Base-by-base conservation (phyloP, 352 stramenopile genomes). In the Globisporangium parvum region DNA sequence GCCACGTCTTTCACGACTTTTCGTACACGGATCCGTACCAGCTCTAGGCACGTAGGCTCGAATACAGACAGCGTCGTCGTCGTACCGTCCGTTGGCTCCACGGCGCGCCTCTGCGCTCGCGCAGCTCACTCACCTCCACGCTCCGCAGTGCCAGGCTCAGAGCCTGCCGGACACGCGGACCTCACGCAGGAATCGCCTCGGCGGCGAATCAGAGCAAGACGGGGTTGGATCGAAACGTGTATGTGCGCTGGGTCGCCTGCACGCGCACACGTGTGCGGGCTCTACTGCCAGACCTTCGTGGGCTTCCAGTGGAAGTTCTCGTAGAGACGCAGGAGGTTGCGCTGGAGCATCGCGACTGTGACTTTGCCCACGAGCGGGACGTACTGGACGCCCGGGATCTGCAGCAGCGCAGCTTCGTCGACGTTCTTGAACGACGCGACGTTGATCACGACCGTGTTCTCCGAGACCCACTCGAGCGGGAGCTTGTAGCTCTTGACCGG, bases 311-410 rank as follows among this genome's bases (percentile, higher is more conserved):
- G 92, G 71, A 98, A 98, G 72, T 98, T 97, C 66, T 98, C 89
- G 78, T 98, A 97, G 23, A 98, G 73, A 63, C 87, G 81, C 57
- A 98, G 78, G 35, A 98, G 73, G 78, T 98, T 98, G 57, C 94
- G 83, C 73, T 98, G 89, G 24, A 99, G 75, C 77, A 98, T 97
- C 35, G 95, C 93, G 35, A 98, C 95, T 5, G 96, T 98, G 40
- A 98, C 95, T 67, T 98, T 98, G 51, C 96, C 96, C 26, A 99
- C 95, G 31, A 98, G 85, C 28, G 94, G 90, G 54, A 99, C 88
- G 77, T 98, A 98, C 57, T 87, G 86, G 35, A 98, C 88, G 48
- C 93, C 94, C 14, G 82, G 75, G 53, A 98, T 91, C 60, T 96
- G 57, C 17, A 97, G 49, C 20, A 99, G 72, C 31, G 74, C 75